Conservation (phyloP, 129 eudicot species). For the Flaveria bidentis region DNA sequence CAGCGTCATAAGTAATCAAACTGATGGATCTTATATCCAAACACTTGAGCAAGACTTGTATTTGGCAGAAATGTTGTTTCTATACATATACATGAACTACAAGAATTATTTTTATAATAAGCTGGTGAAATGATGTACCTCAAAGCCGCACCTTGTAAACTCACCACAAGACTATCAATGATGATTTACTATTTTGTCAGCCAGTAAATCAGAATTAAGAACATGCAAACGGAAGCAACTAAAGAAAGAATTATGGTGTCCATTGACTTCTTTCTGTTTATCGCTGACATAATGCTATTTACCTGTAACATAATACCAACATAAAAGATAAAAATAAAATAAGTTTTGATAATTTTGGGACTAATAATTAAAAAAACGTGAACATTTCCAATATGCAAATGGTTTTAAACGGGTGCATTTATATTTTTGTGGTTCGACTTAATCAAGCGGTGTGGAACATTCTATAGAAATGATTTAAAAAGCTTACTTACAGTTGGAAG, state of each 20-base stretch:
- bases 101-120: constrained; percentile 10
- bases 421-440: neutral
- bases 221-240: constrained; percentile 88
- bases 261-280: constrained; percentile 97
- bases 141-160: constrained; percentile 20
- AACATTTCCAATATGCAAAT: neutral
- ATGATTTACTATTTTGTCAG: constrained; percentile 62
- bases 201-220: constrained; percentile 86
- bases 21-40: neutral
- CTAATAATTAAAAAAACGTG: neutral
- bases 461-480: neutral
- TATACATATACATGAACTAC: constrained; percentile 19
- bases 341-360: neutral
- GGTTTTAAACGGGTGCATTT: neutral
- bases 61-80: constrained; percentile 8
- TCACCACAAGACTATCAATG: constrained; percentile 23
- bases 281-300: constrained; percentile 75
- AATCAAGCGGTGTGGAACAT: neutral
- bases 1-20: neutral
- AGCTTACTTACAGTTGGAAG: constrained; percentile 76
- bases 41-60: constrained; percentile 15
- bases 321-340: neutral
- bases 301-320: constrained; percentile 50
- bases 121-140: constrained; percentile 29
- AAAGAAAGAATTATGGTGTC: constrained; percentile 92